These are phyloP conservation scores for Gryganskiella cystojenkinii DNA, from an alignment of 192 early-diverging fungal genomes.

Conservation along the genomic window DNA sequence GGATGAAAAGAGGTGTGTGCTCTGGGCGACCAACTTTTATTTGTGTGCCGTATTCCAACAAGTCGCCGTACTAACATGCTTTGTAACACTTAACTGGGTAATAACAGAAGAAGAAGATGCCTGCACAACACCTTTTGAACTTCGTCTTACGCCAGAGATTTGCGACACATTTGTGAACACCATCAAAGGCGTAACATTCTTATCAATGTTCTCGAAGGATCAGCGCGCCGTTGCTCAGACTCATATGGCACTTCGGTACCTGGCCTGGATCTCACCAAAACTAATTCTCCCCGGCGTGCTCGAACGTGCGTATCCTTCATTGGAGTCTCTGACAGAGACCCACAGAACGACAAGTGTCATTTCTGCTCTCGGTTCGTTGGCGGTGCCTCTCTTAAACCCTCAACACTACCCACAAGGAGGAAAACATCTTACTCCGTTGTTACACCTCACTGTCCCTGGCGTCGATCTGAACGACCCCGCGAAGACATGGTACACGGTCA, in stretches of 20 bases:
- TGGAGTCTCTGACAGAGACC: constrained; percentile 87
- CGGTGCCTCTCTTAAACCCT: constrained; percentile 78
- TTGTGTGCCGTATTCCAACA: background rate
- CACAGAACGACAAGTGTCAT: constrained; percentile 91
- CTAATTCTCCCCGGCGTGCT: constrained; percentile 84
- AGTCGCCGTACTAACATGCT: background rate
- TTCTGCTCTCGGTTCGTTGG: constrained; percentile 74
- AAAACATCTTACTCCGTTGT: constrained; percentile 79
- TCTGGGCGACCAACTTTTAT: background rate
- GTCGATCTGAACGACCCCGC: constrained; percentile 94
- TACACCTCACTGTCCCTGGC: constrained; percentile 86
- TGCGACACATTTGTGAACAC: constrained; percentile 71
- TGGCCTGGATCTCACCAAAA: constrained; percentile 75
- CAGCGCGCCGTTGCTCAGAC: constrained; percentile 64
- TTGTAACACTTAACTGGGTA: background rate
- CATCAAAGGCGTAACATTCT: constrained; percentile 66
- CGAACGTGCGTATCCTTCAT: constrained; percentile 86
- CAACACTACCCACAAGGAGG: constrained; percentile 87
- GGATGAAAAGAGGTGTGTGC: constrained; percentile 63
- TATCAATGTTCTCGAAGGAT: constrained; percentile 84
- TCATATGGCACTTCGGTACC: constrained; percentile 71
- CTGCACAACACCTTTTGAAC: constrained; percentile 69
- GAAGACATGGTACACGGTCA: constrained; percentile 79
- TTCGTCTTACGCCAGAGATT: constrained; percentile 68
- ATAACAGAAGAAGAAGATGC: constrained; percentile 62